Conservation (phyloP, 306 rosid species). For the Delonix regia region DNA sequence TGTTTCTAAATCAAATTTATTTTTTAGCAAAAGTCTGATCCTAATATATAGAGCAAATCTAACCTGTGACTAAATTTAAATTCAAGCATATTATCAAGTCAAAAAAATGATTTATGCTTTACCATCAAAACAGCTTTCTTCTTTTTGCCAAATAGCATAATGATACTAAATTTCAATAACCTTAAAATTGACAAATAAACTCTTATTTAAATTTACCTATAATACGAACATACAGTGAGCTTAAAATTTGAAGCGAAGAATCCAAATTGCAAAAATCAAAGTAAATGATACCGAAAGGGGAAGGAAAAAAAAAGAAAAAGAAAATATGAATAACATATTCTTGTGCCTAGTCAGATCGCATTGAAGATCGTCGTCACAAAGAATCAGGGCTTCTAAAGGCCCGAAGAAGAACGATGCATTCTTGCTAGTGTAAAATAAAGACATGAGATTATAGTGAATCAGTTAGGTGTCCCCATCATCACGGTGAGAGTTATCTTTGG, state of each 20-base stretch:
- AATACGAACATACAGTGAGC: background rate
- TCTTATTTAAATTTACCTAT: background rate
- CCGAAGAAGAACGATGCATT: too few species aligned
- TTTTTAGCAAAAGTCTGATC: background rate
- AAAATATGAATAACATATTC: too few species aligned
- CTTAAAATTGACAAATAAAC: background rate
- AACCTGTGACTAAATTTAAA: background rate
- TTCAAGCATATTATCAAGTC: background rate
- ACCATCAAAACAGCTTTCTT: too few species aligned
- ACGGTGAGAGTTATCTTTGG: background rate
- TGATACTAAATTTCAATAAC: background rate
- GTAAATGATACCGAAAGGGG: too few species aligned
- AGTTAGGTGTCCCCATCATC: background rate
- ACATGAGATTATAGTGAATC: background rate
- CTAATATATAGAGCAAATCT: background rate
- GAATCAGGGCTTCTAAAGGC: too few species aligned
- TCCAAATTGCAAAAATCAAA: too few species aligned
- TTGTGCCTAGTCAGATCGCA: too few species aligned
- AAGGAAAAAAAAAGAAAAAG: too few species aligned
- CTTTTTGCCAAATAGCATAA: background rate
- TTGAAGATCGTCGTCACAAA: too few species aligned
- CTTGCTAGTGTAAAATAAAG: background rate
- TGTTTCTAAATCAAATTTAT: background rate
- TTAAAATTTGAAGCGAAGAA: too few species aligned
- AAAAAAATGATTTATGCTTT: background rate